These are phyloP conservation scores for Diospyros kaki DNA, from an alignment of 148 eudicot genomes.

Conservation along the genomic window DNA sequence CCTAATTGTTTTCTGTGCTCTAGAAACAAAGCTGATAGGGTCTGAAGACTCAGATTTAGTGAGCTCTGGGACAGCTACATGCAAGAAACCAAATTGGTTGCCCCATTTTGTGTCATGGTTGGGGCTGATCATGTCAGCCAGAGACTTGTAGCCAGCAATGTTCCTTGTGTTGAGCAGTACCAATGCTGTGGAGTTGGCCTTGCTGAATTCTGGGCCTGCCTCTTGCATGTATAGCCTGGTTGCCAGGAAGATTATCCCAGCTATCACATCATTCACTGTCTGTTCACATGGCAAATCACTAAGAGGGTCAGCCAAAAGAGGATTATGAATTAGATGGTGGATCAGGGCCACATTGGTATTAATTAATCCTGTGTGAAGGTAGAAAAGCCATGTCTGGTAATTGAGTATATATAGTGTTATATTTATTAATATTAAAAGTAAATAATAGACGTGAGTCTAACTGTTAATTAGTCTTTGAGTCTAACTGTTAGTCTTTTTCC, in stretches of 20 bases:
- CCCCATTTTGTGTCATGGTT: conserved; percentile 56
- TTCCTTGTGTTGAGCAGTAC: conserved; percentile 80
- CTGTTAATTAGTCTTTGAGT: too few species aligned
- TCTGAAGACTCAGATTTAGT: conserved; percentile 9
- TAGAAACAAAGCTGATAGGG: conserved; percentile 43
- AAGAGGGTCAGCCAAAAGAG: too few species aligned
- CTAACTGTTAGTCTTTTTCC: too few species aligned
- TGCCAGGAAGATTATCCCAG: conserved; percentile 67
- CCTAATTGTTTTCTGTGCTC: conserved; percentile 48
- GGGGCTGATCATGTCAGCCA: conserved; percentile 62
- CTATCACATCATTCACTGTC: conserved; percentile 73
- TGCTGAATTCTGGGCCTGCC: conserved; percentile 19
- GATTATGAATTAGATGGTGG: too few species aligned
- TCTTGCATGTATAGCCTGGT: conserved; percentile 65
- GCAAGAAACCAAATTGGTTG: conserved; percentile 77
- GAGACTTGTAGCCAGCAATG: conserved; percentile 56
- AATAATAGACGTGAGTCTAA: too few species aligned
- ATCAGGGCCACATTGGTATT: too few species aligned
- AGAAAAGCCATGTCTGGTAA: too few species aligned
- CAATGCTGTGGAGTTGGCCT: conserved; percentile 57
- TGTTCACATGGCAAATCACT: conserved; percentile 14
- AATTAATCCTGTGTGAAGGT: too few species aligned
- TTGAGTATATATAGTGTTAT: too few species aligned
- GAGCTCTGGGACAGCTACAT: conserved; percentile 53
- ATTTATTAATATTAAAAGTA: too few species aligned